A percentile compares a stretch with the other conserved stretches of the same genome.
phyloP scores from a whole-genome alignment of 2,329 filamentous ascomycete species.

The Ceratocystis albifundus region DNA sequence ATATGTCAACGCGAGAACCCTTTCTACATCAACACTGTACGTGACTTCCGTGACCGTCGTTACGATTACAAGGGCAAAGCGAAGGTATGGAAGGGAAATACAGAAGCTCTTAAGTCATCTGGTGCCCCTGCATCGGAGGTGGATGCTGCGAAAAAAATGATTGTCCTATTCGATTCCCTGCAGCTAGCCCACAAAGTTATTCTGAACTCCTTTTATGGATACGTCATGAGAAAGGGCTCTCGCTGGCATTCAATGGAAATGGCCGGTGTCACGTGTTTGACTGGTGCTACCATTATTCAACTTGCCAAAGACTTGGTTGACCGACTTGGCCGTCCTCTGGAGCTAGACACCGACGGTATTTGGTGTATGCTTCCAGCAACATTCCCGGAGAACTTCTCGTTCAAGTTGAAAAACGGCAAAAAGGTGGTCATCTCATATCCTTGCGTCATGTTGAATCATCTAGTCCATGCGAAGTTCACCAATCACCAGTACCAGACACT shows the following conservation, averaged over 20 bases:
- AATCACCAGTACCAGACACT: constrained; percentile 96
- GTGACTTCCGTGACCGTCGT: constrained; percentile 87
- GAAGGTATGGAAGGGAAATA: constrained; percentile 97
- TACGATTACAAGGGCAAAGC: constrained; percentile 98
- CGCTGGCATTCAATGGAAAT: constrained; percentile 99
- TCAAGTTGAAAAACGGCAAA: constrained; percentile 91
- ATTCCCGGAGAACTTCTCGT: constrained; percentile 91
- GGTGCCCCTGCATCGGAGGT: constrained; percentile 67
- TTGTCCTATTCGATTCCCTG: constrained; percentile 85
- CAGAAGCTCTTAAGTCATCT: constrained; percentile 69
- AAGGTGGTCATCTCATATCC: constrained; percentile 95
- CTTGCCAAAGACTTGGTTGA: constrained; percentile 90
- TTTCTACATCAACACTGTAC: constrained; percentile 94
- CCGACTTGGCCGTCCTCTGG: constrained; percentile 78
- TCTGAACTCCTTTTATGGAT: constrained; percentile 96
- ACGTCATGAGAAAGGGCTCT: constrained; percentile 98
- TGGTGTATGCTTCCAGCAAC: constrained; percentile 98
- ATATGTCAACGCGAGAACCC: constrained; percentile 97
- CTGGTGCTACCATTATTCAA: constrained; percentile 92
- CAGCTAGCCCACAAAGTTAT: constrained; percentile 98
- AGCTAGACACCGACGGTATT: constrained; percentile 96
- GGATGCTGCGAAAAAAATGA: constrained; percentile 97
- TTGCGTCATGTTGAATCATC: constrained; percentile 97
- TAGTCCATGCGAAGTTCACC: constrained; percentile 88
- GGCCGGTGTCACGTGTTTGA: constrained; percentile 96